Percentiles rank a stretch among this genome's conserved stretches.
These are phyloP conservation scores for Parathielavia appendiculata DNA, from an alignment of 495 filamentous ascomycete genomes.

Conservation along the genomic window DNA sequence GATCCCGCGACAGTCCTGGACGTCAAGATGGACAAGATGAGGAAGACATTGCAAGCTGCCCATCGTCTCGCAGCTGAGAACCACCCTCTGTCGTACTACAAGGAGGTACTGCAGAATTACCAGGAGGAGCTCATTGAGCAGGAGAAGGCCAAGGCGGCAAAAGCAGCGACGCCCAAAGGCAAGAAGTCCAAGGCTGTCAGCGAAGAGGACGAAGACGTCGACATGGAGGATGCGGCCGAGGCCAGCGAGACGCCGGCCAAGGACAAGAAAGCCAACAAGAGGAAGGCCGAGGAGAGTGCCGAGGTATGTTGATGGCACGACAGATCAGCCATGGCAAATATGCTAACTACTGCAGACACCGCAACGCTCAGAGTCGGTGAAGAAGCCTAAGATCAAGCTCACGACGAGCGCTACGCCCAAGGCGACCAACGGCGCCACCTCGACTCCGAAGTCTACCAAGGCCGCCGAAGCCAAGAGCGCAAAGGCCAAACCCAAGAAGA, in stretches of 20 bases:
- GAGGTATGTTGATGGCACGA: slow-evolving; percentile 48
- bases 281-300: slow-evolving; percentile 62
- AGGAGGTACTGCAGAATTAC: slow-evolving; percentile 63
- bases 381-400: slow-evolving; percentile 62
- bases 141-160: slow-evolving; percentile 55
- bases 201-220: slow-evolving; percentile 62
- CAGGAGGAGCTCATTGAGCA: slow-evolving; percentile 56
- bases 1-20: slow-evolving; percentile 62
- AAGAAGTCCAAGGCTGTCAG: slow-evolving; percentile 47
- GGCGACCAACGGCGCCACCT: slow-evolving; percentile 45
- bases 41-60: slow-evolving; percentile 66
- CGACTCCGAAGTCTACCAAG: slow-evolving; percentile 47
- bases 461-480: slow-evolving; percentile 49
- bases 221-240: slow-evolving; percentile 64
- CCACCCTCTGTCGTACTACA: slow-evolving; percentile 69
- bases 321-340: slow-evolving; percentile 10
- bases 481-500: slow-evolving; percentile 62
- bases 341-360: slow-evolving; percentile 41
- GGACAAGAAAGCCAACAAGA: slow-evolving; percentile 61
- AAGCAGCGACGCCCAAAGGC: slow-evolving; percentile 61
- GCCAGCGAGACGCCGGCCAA: slow-evolving; percentile 45
- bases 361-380: slow-evolving; percentile 61
- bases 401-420: slow-evolving; percentile 50
- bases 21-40: slow-evolving; percentile 62
- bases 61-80: slow-evolving; percentile 67